Conservation (phyloP, 129 eudicot genomes). For the Helianthus annuus region DNA sequence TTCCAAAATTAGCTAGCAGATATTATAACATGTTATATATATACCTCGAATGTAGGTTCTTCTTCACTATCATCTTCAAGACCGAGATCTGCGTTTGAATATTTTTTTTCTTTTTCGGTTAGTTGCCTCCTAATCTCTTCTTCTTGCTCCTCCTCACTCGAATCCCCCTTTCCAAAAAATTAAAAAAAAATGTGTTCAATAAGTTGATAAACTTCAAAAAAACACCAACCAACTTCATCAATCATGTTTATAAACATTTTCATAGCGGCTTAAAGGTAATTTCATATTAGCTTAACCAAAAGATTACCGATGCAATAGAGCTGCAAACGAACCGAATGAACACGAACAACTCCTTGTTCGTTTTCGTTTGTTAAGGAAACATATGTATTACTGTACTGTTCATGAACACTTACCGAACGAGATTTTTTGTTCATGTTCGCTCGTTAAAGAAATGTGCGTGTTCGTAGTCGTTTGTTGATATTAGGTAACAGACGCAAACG, state of each 20-base stretch:
- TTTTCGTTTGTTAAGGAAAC: too few relatives aligned
- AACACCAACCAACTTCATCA: conserved; percentile 4
- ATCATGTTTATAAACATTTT: not conserved
- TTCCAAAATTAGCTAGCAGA: not conserved
- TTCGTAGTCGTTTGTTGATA: too few relatives aligned
- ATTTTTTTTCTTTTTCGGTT: conserved; percentile 45
- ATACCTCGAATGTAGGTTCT: conserved; percentile 83
- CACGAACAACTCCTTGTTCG: too few relatives aligned
- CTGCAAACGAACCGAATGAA: too few relatives aligned
- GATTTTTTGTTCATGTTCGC: too few relatives aligned
- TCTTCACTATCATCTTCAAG: conserved; percentile 64
- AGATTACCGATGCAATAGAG: not conserved
- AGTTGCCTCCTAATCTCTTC: conserved; percentile 70
- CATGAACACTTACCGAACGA: too few relatives aligned
- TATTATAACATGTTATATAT: not conserved
- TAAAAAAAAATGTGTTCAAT: not conserved
- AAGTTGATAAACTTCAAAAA: conserved; percentile 10
- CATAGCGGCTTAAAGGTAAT: not conserved
- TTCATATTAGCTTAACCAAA: conserved; percentile 7
- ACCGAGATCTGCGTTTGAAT: conserved; percentile 69
- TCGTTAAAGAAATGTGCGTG: too few relatives aligned
- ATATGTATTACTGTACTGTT: too few relatives aligned
- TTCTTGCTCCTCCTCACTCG: conserved; percentile 82
- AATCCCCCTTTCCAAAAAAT: conserved; percentile 40
- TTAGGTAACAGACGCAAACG: too few relatives aligned